Conservation (phyloP, 2,329 filamentous ascomycete genomes). For the Cadophora sp. region DNA sequence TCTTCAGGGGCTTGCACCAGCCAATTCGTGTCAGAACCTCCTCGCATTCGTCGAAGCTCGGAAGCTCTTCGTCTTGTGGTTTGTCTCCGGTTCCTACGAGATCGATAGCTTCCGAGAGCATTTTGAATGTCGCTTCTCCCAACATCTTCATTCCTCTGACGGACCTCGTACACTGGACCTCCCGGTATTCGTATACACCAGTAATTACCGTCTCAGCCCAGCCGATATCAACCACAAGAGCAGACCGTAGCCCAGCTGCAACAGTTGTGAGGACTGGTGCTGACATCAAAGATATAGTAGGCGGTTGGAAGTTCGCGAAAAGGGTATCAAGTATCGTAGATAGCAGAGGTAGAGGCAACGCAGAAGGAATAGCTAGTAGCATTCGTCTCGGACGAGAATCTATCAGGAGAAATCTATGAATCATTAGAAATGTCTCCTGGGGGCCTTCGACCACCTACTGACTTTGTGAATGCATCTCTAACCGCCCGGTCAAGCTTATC, state of each 20-base stretch:
- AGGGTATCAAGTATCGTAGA: constrained; percentile 78
- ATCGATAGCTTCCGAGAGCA: constrained; percentile 58
- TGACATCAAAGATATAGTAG: constrained; percentile 81
- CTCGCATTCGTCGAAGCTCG: constrained; percentile 81
- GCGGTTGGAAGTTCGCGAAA: constrained; percentile 81
- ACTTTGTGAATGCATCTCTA: constrained; percentile 83
- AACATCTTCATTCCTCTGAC: constrained; percentile 77
- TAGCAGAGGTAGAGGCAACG: constrained; percentile 78
- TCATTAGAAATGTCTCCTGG: constrained; percentile 21
- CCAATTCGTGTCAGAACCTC: constrained; percentile 77
- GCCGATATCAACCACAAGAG: constrained; percentile 85
- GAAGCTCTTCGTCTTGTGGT: constrained; percentile 38
- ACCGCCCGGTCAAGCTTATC: constrained; percentile 87
- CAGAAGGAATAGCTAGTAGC: constrained; percentile 77
- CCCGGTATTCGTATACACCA: constrained; percentile 88
- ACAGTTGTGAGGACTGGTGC: constrained; percentile 76
- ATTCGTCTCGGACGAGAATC: constrained; percentile 80
- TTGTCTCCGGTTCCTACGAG: constrained; percentile 15
- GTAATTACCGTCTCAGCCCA: constrained; percentile 91
- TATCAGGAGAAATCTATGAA: constrained; percentile 64
- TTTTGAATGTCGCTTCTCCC: constrained; percentile 70
- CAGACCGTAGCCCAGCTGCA: constrained; percentile 84
- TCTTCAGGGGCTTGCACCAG: constrained; percentile 67
- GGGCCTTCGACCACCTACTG: constrained; percentile 54
- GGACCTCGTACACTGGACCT: constrained; percentile 74